A percentile compares a stretch with the other conserved stretches of the same genome.
Conservation (phyloP, 768 basidiomycete species). For the Brasilioporus rufonigricans region DNA sequence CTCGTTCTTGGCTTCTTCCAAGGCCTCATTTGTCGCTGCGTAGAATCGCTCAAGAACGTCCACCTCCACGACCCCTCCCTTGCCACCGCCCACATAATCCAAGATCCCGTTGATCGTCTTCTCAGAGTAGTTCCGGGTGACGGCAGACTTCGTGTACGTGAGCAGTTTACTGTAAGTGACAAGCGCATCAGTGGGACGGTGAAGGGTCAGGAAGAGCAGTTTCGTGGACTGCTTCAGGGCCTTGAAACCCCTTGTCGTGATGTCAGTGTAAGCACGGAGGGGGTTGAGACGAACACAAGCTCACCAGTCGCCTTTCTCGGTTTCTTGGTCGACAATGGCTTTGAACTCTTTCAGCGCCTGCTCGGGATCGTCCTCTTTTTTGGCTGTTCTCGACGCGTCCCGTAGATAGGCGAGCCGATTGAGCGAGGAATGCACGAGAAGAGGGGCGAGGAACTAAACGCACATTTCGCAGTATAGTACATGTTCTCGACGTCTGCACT, state of each 20-base stretch:
- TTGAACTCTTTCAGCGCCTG: conserved; percentile 88
- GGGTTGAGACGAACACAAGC: conserved; percentile 17
- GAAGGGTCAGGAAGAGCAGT: conserved; percentile 76
- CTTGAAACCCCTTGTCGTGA: conserved; percentile 86
- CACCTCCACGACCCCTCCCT: conserved; percentile 75
- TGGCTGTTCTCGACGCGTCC: conserved; percentile 45
- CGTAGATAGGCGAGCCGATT: neutral
- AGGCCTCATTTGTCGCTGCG: conserved; percentile 83
- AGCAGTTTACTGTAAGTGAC: conserved; percentile 83
- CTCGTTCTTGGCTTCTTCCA: conserved; percentile 96
- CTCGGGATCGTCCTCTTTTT: conserved; percentile 93
- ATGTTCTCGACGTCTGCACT: conserved; percentile 94
- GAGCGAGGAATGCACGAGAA: neutral
- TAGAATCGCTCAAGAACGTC: conserved; percentile 94
- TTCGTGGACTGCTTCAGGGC: conserved; percentile 97
- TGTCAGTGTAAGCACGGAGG: neutral
- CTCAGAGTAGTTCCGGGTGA: conserved; percentile 94
- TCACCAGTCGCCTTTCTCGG: conserved; percentile 93
- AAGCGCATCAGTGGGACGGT: conserved; percentile 81
- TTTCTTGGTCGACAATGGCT: conserved; percentile 84
- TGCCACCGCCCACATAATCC: conserved; percentile 94
- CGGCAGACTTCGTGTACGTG: conserved; percentile 92
- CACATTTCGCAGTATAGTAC: conserved; percentile 98
- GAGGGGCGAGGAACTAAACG: conserved; percentile 6
- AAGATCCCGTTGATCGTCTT: conserved; percentile 98